Percentiles rank a stretch among this genome's conserved stretches.
These are phyloP conservation scores for Candida andamanensis DNA, from an alignment of 805 yeast genomes.

Conservation along the genomic window DNA sequence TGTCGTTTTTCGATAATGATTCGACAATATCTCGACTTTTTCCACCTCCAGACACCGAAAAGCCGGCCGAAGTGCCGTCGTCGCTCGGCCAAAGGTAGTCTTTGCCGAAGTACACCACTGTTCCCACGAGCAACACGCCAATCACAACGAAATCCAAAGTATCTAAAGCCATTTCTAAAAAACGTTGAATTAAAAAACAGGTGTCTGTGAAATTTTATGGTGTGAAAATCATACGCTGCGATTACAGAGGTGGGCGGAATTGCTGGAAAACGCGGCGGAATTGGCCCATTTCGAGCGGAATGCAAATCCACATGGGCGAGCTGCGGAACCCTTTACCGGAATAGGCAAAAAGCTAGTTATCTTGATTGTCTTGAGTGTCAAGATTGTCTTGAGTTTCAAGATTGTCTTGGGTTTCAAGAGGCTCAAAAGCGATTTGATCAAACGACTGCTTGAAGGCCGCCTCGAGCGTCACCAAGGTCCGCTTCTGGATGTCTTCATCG, in stretches of 20 bases:
- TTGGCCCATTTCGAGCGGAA: no score
- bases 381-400: neutral
- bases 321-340: no score
- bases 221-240: no score
- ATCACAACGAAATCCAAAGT: conserved; percentile 67
- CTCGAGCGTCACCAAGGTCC: conserved; percentile 19
- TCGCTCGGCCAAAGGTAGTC: conserved; percentile 41
- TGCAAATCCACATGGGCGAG: no score
- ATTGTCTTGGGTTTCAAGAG: no score
- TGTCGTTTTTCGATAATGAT: conserved; percentile 54
- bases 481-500: conserved; percentile 15
- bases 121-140: conserved; percentile 59
- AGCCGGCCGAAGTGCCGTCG: conserved; percentile 23
- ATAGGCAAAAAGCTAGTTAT: no score
- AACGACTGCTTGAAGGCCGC: conserved; percentile 17
- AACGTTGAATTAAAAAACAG: neutral
- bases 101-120: conserved; percentile 62
- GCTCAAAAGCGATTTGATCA: no score
- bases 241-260: no score
- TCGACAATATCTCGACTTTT: conserved; percentile 55
- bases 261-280: no score
- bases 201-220: conserved; percentile 1
- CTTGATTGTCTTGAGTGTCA: conserved; percentile 1
- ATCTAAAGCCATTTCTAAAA: conserved; percentile 53
- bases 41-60: conserved; percentile 23